A percentile compares a stretch with the other conserved stretches of the same genome.
These are phyloP conservation scores for Trichoderma afroharzianum DNA, from an alignment of 2,329 filamentous ascomycete genomes.

Conservation along the genomic window DNA sequence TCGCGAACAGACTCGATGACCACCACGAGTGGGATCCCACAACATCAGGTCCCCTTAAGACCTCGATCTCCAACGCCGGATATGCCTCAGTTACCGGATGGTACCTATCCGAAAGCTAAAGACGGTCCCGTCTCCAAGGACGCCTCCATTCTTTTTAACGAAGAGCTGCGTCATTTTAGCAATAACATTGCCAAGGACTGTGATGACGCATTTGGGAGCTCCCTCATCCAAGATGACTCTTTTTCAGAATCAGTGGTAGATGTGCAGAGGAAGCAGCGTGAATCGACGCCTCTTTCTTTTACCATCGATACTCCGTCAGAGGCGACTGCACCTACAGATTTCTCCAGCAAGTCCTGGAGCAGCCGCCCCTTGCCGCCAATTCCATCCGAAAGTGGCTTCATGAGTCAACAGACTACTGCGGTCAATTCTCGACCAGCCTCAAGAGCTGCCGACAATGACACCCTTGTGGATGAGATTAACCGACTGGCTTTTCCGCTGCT, in stretches of 20 bases:
- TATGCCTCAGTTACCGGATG: conserved; percentile 25
- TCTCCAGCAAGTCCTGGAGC: conserved; percentile 40
- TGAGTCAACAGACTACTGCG: conserved; percentile 20
- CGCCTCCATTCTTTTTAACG: conserved; percentile 49
- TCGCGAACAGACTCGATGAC: conserved; percentile 22
- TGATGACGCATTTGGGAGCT: conserved; percentile 85
- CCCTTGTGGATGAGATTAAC: conserved; percentile 25
- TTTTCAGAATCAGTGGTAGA: conserved; percentile 34
- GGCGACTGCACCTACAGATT: conserved; percentile 28
- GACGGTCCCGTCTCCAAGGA: conserved; percentile 23
- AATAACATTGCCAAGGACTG: conserved; percentile 83
- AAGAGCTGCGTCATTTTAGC: conserved; percentile 80
- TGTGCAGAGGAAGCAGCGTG: conserved; percentile 29
- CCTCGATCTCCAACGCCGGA: conserved; percentile 30
- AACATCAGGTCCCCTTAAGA: conserved; percentile 23
- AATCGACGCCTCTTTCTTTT: conserved; percentile 43
- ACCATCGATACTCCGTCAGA: conserved; percentile 34
- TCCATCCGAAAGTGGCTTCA: conserved; percentile 30
- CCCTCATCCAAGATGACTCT: conserved; percentile 42
- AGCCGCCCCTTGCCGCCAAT: conserved; percentile 51
- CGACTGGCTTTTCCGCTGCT: conserved; percentile 31
- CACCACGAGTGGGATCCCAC: conserved; percentile 20
- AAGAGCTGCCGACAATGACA: conserved; percentile 21
- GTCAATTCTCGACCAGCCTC: conserved; percentile 25
- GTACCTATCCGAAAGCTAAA: conserved; percentile 26